Evolutionary conservation across 495 filamentous ascomycete species (phyloP).

Genomic region (Aspergillus affinis): DNA sequence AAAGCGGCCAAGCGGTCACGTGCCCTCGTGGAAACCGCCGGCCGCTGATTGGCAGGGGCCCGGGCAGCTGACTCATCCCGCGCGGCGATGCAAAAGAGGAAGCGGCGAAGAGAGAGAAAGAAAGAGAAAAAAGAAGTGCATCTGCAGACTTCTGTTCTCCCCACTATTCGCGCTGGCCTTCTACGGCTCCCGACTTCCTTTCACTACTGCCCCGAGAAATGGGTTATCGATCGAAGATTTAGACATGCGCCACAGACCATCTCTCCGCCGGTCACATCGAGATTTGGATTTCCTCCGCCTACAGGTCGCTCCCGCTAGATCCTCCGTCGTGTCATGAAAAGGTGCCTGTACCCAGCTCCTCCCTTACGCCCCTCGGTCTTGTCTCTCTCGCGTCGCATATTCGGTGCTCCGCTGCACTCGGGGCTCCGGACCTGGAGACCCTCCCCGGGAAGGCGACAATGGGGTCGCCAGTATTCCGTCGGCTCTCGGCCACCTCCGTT

Average conservation of each 20-base stretch:
- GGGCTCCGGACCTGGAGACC: constrained; percentile 12
- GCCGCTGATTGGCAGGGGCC: constrained; percentile 16
- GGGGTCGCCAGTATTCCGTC: constrained; percentile 24
- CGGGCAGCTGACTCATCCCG: constrained; percentile 23
- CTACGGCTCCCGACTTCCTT: not conserved
- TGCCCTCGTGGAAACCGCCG: constrained; percentile 12
- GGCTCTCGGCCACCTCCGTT: constrained; percentile 6
- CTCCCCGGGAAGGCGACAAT: constrained; percentile 19
- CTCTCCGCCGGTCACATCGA: constrained; percentile 30
- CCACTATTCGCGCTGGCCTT: not conserved
- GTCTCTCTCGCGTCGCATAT: constrained; percentile 9
- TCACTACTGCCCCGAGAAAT: constrained; percentile 15
- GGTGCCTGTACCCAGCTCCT: constrained; percentile 38
- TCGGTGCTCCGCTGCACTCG: not conserved
- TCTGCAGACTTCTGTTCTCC: not conserved
- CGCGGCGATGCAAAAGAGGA: not conserved
- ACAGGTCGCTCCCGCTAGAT: constrained; percentile 28
- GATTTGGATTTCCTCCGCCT: constrained; percentile 34
- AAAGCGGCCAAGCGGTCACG: not conserved
- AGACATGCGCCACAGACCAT: constrained; percentile 41
- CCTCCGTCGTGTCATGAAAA: constrained; percentile 47
- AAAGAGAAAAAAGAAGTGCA: not conserved
- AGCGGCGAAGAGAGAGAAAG: not conserved
- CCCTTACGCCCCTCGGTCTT: constrained; percentile 12
- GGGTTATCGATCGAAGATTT: constrained; percentile 24